Evolutionary conservation across 2,329 filamentous ascomycete species (phyloP), one percentile per base, ranked within the genome.

Genomic region (Paracamarosporium sp.): DNA sequence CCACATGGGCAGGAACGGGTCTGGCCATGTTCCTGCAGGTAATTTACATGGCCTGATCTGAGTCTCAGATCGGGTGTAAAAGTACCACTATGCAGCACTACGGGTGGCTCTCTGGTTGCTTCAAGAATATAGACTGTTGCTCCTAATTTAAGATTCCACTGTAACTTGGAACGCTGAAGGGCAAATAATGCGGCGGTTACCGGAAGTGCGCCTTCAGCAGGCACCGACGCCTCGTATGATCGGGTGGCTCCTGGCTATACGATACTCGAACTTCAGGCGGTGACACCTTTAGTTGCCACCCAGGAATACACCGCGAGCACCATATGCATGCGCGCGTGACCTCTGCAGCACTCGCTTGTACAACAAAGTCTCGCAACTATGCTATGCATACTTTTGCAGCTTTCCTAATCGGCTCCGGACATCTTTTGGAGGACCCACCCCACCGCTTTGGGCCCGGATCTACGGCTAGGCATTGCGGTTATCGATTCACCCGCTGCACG

Each of bases 401-500:
- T 15, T 13, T 5, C 33, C 17, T 12, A 35, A 24, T 27, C 13
- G 24, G 28, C 7, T 24, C 12, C 9, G 31, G 27, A 25, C 25
- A 17, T 38, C n/a, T 17, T 48, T 48, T 17, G 6, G 46, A 12
- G 27, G 12, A 36, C 30, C 46, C 20, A 35, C 12, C 9, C 20
- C 15, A 36, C 46, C 46, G 12, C 31, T 48, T 48, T 36, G 7
- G 22, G 46, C 20, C 22, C 11, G 46, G n/a, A 27, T 5, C 31
- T 48, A 31, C 46, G 38, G 46, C 46, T 48, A 38, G 22, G 31
- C 46, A 38, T 25, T 27, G 20, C 22, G 9, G 36, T 8, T 36
- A 48, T 48, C 46, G 46, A 48, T 36, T 48, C 46, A 12, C n/a
- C 46, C 45, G 31, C 31, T 31, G 38, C 31, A 17, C 22, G 46